These are phyloP conservation scores for Cucumis hystrix DNA, from an alignment of 306 rosid genomes.

Conservation along the genomic window DNA sequence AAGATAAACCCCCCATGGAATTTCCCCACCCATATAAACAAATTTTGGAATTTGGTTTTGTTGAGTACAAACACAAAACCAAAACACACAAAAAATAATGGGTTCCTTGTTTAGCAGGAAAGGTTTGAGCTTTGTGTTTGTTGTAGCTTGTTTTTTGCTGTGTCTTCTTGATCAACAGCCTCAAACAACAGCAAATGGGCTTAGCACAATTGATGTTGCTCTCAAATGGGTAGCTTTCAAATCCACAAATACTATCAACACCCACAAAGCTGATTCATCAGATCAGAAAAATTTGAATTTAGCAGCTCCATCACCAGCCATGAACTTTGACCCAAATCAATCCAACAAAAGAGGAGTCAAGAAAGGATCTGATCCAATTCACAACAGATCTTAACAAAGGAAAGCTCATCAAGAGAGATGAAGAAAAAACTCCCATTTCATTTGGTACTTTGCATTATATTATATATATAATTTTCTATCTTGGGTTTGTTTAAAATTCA, in stretches of 20 bases:
- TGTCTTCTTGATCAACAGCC: constrained; percentile 1
- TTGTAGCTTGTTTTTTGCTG: background rate
- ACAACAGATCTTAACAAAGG: background rate
- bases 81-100: background rate
- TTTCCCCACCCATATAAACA: background rate
- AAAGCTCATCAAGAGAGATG: background rate
- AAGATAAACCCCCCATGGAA: background rate
- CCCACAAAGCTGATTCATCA: background rate
- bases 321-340: background rate
- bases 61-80: background rate
- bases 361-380: constrained; percentile 14
- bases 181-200: background rate
- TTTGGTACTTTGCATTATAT: background rate
- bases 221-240: background rate
- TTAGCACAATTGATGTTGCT: constrained; percentile 3
- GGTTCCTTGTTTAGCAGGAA: background rate
- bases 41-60: no score
- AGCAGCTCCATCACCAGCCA: constrained; percentile 5
- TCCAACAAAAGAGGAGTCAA: constrained; percentile 9
- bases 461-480: background rate
- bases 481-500: background rate
- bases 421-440: no score
- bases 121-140: background rate
- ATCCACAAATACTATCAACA: background rate
- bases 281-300: background rate